Percentiles rank a stretch among this genome's conserved stretches.
These are phyloP conservation scores for Apiospora kogelbergensis DNA, from an alignment of 2,329 filamentous ascomycete species.

Conservation along the genomic window DNA sequence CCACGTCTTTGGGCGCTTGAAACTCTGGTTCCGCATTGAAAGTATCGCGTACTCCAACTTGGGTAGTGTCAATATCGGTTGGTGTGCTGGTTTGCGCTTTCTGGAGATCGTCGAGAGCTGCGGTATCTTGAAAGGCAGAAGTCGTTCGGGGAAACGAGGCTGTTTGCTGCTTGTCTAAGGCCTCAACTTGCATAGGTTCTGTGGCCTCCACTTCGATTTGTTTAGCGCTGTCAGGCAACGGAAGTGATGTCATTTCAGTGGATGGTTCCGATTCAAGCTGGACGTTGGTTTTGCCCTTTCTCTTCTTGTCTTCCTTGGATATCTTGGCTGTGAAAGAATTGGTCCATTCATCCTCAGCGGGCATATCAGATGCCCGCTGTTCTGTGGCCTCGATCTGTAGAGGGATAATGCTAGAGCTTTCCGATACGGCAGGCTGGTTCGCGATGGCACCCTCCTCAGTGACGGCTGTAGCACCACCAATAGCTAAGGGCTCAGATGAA, in stretches of 20 bases:
- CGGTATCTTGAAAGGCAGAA: not conserved
- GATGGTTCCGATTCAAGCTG: constrained; percentile 14
- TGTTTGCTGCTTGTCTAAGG: not conserved
- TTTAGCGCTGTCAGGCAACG: not conserved
- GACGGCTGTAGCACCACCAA: not conserved
- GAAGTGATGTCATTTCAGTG: not conserved
- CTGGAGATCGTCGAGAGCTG: not conserved
- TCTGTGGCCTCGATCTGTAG: not conserved
- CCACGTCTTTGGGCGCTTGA: not conserved
- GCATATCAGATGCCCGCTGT: not conserved
- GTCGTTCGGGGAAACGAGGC: not conserved
- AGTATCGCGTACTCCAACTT: not conserved
- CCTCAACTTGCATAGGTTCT: not conserved
- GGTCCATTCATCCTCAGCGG: not conserved
- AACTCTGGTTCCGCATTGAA: not conserved
- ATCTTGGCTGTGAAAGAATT: not conserved
- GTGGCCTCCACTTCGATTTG: not conserved
- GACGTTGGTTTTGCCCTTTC: constrained; percentile 13
- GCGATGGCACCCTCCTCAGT: not conserved
- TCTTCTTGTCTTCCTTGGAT: constrained; percentile 24
- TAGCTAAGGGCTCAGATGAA: not conserved
- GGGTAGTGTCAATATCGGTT: not conserved
- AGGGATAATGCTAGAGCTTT: not conserved
- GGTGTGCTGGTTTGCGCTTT: too few species aligned
- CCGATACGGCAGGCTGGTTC: not conserved